phyloP scores from a whole-genome alignment of 106 monocot species.

The Dendrobium catenatum region DNA sequence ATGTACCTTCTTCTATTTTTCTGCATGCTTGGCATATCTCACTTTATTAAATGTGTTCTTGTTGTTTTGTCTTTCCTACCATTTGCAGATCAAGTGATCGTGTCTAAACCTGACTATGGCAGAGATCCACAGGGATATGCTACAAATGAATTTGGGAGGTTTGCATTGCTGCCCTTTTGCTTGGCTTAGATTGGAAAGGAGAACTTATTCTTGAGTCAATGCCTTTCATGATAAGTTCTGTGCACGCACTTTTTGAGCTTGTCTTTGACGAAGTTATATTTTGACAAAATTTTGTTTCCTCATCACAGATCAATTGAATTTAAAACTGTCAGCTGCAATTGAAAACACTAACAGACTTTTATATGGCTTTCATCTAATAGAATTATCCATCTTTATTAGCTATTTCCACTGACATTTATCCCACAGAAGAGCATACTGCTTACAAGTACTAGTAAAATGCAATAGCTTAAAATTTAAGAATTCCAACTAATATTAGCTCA shows the following conservation, averaged over 20 bases:
- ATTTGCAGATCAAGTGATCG: constrained; percentile 27
- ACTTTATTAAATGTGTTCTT: not conserved
- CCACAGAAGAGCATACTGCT: not conserved
- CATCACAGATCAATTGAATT: not conserved
- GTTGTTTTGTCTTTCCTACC: not conserved
- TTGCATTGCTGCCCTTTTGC: not conserved
- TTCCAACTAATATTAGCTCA: too few relatives aligned
- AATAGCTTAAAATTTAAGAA: not conserved
- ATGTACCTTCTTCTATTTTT: too few relatives aligned
- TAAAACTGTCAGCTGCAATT: not conserved
- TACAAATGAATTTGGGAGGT: constrained; percentile 32
- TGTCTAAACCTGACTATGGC: constrained; percentile 21
- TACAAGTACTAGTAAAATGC: not conserved
- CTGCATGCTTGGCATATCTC: not conserved
- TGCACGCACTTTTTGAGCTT: not conserved
- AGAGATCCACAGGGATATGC: not conserved
- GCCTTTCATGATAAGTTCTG: not conserved
- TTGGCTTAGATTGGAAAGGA: not conserved
- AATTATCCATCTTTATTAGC: not conserved
- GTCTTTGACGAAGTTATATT: not conserved
- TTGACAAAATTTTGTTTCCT: not conserved
- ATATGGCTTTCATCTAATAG: not conserved
- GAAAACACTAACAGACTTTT: too few relatives aligned
- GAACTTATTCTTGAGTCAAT: not conserved
- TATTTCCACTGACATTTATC: not conserved